Conservation (phyloP, 169 alveolate species). For the Besnoitia besnoiti region DNA sequence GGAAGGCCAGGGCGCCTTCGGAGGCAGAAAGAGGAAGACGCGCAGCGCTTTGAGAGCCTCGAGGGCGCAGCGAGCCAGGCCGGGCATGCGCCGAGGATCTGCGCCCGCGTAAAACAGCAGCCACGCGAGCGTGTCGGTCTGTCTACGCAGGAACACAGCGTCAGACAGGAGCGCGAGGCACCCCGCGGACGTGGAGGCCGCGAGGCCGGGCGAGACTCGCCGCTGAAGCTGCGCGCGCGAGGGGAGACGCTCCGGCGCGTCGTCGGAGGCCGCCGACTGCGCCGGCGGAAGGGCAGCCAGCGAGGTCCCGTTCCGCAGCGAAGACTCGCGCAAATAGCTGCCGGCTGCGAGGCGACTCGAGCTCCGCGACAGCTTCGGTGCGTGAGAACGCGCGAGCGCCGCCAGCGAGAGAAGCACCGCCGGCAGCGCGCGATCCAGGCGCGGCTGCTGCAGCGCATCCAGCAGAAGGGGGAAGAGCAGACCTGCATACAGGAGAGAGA, state of each 20-base stretch:
- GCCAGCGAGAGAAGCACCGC: not conserved
- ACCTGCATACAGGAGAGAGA: not conserved
- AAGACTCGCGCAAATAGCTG: no score
- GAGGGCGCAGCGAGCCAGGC: not conserved
- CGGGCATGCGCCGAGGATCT: not conserved
- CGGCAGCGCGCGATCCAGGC: constrained; percentile 19
- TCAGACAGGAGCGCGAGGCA: not conserved
- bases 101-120: not conserved
- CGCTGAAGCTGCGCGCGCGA: no score
- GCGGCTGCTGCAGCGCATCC: constrained; percentile 25
- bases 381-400: not conserved
- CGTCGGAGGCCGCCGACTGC: no score
- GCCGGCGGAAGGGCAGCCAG: not conserved
- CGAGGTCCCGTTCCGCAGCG: no score
- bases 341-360: not conserved
- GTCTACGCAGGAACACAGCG: not conserved
- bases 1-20: not conserved
- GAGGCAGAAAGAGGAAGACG: not conserved
- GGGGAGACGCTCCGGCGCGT: not conserved
- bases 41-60: not conserved
- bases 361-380: not conserved
- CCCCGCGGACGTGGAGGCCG: not conserved
- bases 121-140: constrained; percentile 7
- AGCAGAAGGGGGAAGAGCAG: constrained; percentile 28
- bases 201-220: not conserved